A percentile compares a stretch with the other conserved stretches of the same genome.
Conservation (phyloP, 352 stramenopile species). For the Phytophthora hybrid region DNA sequence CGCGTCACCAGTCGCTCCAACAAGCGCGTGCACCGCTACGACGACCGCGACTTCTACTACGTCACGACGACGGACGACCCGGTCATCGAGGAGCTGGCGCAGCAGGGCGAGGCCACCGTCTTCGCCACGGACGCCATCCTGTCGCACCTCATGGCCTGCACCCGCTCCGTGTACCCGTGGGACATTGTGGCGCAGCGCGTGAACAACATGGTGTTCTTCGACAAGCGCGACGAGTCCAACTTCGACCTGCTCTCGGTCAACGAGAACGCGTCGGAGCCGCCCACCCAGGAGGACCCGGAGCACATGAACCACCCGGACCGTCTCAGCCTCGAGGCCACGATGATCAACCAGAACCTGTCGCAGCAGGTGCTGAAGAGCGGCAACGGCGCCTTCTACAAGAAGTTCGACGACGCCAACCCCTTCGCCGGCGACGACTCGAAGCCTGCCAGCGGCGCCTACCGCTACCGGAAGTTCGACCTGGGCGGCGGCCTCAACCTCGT, state of each 20-base stretch:
- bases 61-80: conserved; percentile 98
- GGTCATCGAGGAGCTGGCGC: conserved; percentile 94
- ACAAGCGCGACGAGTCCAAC: conserved; percentile 95
- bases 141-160: conserved; percentile 96
- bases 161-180: conserved; percentile 97
- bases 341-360: conserved; percentile 99
- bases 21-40: conserved; percentile 77
- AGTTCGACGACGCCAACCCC: conserved; percentile 89
- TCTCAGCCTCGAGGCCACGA: conserved; percentile 96
- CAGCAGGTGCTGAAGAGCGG: conserved; percentile 94
- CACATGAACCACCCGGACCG: conserved; percentile 97
- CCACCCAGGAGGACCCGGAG: conserved; percentile 83
- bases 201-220: conserved; percentile 97
- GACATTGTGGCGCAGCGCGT: conserved; percentile 95
- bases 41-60: conserved; percentile 96
- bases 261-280: conserved; percentile 95
- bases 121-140: conserved; percentile 98
- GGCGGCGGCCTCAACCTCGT: conserved; percentile 91
- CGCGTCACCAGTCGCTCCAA: conserved; percentile 91
- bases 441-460: conserved; percentile 95
- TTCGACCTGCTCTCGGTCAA: conserved; percentile 97
- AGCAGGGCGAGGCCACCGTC: conserved; percentile 92
- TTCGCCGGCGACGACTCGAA: conserved; percentile 95
- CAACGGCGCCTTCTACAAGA: conserved; percentile 54
- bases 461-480: conserved; percentile 97